phyloP scores from a whole-genome alignment of 208 protist genomes.

The Leishmania lainsoni region DNA sequence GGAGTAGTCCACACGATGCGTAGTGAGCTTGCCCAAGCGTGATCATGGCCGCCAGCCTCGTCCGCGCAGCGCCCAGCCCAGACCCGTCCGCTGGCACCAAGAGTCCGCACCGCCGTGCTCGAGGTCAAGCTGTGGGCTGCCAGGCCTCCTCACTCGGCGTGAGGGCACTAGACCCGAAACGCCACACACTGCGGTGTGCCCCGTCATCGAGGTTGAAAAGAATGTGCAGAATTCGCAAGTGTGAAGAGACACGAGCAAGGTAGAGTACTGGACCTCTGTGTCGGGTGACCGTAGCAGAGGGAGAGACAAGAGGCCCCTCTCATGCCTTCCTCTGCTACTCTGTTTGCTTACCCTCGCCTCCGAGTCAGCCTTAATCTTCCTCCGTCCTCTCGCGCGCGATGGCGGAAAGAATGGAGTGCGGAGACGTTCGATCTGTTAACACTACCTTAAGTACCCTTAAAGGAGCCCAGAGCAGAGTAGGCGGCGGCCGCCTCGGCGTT shows the following conservation, averaged over 20 bases:
- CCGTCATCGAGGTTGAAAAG: background rate
- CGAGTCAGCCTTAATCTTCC: background rate
- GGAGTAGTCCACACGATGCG: background rate
- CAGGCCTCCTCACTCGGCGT: background rate
- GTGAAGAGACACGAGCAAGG: background rate
- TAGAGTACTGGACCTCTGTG: background rate
- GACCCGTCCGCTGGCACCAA: background rate
- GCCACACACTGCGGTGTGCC: background rate
- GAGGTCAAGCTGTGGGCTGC: background rate
- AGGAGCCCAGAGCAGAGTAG: slow-evolving; percentile 52
- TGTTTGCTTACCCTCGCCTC: too few relatives aligned
- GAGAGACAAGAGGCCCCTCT: background rate
- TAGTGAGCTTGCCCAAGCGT: background rate
- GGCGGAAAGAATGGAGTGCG: background rate
- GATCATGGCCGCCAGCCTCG: background rate
- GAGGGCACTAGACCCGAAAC: background rate
- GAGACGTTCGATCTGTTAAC: too few relatives aligned
- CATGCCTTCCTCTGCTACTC: background rate
- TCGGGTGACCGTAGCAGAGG: background rate
- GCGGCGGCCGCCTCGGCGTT: slow-evolving; percentile 63
- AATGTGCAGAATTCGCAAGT: background rate
- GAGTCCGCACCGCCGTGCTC: background rate
- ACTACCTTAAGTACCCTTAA: slow-evolving; percentile 20
- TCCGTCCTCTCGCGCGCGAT: background rate
- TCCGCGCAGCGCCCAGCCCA: too few relatives aligned